Evolutionary conservation across 83 land plant genomes (phyloP).

Genomic region (Thuja plicata): DNA sequence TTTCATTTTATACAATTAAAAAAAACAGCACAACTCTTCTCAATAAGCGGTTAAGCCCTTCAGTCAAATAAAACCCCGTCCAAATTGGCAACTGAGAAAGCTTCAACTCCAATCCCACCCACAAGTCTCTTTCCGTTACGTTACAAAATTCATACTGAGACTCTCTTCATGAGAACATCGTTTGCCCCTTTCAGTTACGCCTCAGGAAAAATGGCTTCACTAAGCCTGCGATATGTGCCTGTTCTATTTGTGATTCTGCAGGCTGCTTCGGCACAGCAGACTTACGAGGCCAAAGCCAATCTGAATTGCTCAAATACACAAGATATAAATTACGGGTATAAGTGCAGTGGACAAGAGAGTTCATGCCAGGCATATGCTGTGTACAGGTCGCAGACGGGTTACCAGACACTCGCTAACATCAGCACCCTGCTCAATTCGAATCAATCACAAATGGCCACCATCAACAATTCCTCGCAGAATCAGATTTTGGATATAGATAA

Average conservation of each 20-base stretch:
- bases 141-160: too few species aligned
- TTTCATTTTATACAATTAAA: too few species aligned
- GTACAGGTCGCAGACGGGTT: slow-evolving; percentile 35
- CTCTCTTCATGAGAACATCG: too few species aligned
- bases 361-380: slow-evolving; percentile 43
- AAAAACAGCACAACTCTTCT: too few species aligned
- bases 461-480: slow-evolving; percentile 25
- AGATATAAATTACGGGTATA: slow-evolving; percentile 40
- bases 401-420: slow-evolving; percentile 28
- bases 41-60: too few species aligned
- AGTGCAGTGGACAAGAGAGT: slow-evolving; percentile 34
- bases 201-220: neutral
- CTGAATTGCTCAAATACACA: slow-evolving; percentile 18
- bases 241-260: neutral
- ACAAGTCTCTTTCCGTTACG: too few species aligned
- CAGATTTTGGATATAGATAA: slow-evolving; percentile 17
- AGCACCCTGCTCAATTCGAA: slow-evolving; percentile 35
- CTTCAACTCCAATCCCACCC: too few species aligned
- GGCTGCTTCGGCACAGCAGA: slow-evolving; percentile 35
- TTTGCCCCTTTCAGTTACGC: neutral
- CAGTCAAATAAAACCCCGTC: too few species aligned
- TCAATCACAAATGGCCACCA: slow-evolving; percentile 22
- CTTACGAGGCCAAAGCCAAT: slow-evolving; percentile 25
- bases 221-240: neutral
- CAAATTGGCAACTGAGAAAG: too few species aligned